These are phyloP conservation scores for Venturia effusa DNA, from an alignment of 2,329 filamentous ascomycete species.

Conservation along the genomic window DNA sequence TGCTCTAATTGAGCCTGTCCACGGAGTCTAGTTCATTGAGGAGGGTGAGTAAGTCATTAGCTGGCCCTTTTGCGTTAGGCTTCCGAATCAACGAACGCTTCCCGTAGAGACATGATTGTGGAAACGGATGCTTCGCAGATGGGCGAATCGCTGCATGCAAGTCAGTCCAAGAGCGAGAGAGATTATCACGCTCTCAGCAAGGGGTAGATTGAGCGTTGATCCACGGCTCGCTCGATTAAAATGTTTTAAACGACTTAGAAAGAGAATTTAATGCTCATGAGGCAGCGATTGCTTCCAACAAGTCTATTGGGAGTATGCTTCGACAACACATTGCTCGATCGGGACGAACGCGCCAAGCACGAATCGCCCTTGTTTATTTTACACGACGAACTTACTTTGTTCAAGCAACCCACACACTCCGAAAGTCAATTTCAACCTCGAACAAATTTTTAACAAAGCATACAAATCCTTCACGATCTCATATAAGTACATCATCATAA, in stretches of 20 bases:
- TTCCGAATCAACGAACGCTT: constrained; percentile 12
- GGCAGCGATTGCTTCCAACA: neutral
- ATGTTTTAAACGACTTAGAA: neutral
- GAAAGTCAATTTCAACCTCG: neutral
- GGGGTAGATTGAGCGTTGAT: constrained; percentile 13
- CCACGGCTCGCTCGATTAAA: neutral
- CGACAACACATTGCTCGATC: neutral
- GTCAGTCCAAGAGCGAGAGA: constrained; percentile 25
- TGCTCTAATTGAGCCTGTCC: constrained; percentile 41
- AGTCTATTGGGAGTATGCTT: neutral
- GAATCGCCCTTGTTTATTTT: neutral
- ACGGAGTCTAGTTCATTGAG: constrained; percentile 41
- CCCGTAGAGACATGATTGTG: constrained; percentile 31
- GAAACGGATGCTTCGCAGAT: constrained; percentile 42
- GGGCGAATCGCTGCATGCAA: constrained; percentile 36
- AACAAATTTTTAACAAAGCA: neutral
- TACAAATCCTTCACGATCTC: neutral
- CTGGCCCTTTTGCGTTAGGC: neutral
- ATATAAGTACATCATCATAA: neutral
- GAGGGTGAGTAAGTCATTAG: constrained; percentile 37
- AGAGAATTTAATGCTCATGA: neutral
- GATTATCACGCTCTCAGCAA: constrained; percentile 27
- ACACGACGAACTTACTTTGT: neutral
- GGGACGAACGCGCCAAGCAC: neutral
- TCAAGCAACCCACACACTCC: neutral